Evolutionary conservation across 768 basidiomycete genomes (phyloP).

Genomic region (Lentinula boryana): DNA sequence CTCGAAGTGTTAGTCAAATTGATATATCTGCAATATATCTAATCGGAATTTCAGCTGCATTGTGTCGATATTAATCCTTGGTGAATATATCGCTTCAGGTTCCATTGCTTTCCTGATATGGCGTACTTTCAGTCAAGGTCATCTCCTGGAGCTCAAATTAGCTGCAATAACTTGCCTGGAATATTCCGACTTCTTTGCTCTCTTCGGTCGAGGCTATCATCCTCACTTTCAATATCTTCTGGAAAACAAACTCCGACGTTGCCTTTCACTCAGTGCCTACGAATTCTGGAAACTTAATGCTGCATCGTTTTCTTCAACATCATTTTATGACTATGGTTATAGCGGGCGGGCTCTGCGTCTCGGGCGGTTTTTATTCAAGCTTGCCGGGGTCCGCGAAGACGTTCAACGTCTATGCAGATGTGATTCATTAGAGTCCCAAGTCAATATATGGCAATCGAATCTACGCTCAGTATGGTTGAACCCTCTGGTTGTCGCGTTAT

Average conservation of each 20-base stretch:
- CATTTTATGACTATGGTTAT: slow-evolving; percentile 52
- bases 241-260: slow-evolving; percentile 42
- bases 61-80: slow-evolving; percentile 56
- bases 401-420: slow-evolving; percentile 40
- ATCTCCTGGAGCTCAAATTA: slow-evolving; percentile 60
- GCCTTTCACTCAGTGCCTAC: slow-evolving; percentile 52
- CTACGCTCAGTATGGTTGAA: slow-evolving; percentile 47
- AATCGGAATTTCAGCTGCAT: slow-evolving; percentile 27
- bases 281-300: slow-evolving; percentile 46
- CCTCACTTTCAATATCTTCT: slow-evolving; percentile 43
- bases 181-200: slow-evolving; percentile 43
- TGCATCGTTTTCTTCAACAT: slow-evolving; percentile 16
- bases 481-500: slow-evolving; percentile 35
- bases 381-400: slow-evolving; percentile 40
- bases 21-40: too few relatives aligned
- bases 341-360: slow-evolving; percentile 49
- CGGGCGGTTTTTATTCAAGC: slow-evolving; percentile 37
- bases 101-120: background rate
- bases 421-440: slow-evolving; percentile 37
- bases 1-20: background rate
- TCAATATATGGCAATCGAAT: slow-evolving; percentile 42
- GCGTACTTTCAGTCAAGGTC: slow-evolving; percentile 38
- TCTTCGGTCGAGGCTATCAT: slow-evolving; percentile 56
- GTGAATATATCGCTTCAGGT: slow-evolving; percentile 10
- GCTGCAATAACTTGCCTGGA: slow-evolving; percentile 39